Evolutionary conservation across 1,139 yeast genomes (phyloP), one percentile per base, ranked within the genome.

Genomic region (Saccharomyces pastorianus): DNA sequence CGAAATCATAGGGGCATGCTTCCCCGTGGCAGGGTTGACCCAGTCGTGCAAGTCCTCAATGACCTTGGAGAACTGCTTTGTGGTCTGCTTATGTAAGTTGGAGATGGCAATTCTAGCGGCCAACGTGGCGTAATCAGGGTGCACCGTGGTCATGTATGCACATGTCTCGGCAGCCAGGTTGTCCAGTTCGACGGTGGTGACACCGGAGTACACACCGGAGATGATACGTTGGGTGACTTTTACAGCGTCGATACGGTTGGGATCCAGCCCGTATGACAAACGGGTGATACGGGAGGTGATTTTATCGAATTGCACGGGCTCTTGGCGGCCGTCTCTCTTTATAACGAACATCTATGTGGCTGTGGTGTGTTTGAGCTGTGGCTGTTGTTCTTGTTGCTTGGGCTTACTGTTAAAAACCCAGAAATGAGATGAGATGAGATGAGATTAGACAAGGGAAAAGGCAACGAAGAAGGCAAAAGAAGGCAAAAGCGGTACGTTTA

Each of bases 161-260:
- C 98, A 96, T 47, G 98, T 91, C 74, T 93, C 99, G 51, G 99
- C 98, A 51, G 99, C 98, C 65, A 93, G 79, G 73, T 93, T 90
- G 70, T 91, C 98, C 63, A 91, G 80, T 74, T 91, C 98, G 60
- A 88, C 82, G 55, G 99, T 93, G 66, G 93, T 90, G 53, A 93
- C 99, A 64, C 99, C 99, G 66, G 90, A 96, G 61, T 89, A 89
- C 53, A 89, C 95, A 62, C 96, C 96, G 26, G 91, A 81, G 59
- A 88, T 88, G 62, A 88, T 90, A 68, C 91, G 80, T 71, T 88
- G 96, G 38, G 96, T 88, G 71, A 89, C 87, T 63, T 88, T 85
- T 53, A 85, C 95, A 50, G 96, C 88, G 67, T 89, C 96, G 59
- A 89, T 88, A 70, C 88, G 95, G 51, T 78, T 79, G 53, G 93